Evolutionary conservation across 257 asterid genomes (phyloP).

Genomic region (Solanum chiquidenum): DNA sequence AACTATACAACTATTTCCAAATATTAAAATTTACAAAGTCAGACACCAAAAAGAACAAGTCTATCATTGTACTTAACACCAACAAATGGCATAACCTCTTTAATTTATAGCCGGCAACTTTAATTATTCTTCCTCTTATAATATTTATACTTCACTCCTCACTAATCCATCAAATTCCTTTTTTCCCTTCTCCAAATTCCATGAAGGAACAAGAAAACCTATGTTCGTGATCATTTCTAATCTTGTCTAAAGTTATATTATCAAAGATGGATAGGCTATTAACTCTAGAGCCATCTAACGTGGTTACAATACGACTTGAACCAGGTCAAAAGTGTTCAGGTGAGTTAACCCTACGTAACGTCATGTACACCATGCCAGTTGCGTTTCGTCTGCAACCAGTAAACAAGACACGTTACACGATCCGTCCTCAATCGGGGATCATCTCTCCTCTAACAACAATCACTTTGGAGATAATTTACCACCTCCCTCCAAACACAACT

Average conservation of each 20-base stretch:
- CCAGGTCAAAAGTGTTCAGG: conserved; percentile 49
- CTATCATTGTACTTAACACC: conserved; percentile 58
- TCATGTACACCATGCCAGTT: conserved; percentile 85
- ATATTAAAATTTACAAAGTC: neutral
- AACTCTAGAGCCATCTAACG: conserved; percentile 60
- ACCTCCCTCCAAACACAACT: conserved; percentile 18
- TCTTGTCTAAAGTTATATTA: neutral
- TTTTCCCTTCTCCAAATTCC: neutral
- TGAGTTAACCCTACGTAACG: conserved; percentile 41
- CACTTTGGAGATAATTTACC: conserved; percentile 45
- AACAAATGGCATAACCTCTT: conserved; percentile 39
- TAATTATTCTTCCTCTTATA: conserved; percentile 5
- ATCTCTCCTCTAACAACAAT: conserved; percentile 47
- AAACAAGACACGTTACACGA: conserved; percentile 33
- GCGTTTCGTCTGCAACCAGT: conserved; percentile 59
- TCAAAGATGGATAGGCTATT: conserved; percentile 55
- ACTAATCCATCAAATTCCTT: neutral
- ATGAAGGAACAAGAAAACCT: neutral
- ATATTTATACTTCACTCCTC: neutral
- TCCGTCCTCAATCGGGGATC: conserved; percentile 61
- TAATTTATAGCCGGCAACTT: conserved; percentile 40
- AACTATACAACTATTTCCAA: neutral
- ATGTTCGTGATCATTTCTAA: neutral
- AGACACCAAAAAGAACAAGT: conserved; percentile 63
- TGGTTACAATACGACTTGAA: conserved; percentile 48